Percentiles rank a stretch among this genome's conserved stretches.
These are phyloP conservation scores for Leptodermis oblonga DNA, from an alignment of 257 asterid species.

Conservation along the genomic window DNA sequence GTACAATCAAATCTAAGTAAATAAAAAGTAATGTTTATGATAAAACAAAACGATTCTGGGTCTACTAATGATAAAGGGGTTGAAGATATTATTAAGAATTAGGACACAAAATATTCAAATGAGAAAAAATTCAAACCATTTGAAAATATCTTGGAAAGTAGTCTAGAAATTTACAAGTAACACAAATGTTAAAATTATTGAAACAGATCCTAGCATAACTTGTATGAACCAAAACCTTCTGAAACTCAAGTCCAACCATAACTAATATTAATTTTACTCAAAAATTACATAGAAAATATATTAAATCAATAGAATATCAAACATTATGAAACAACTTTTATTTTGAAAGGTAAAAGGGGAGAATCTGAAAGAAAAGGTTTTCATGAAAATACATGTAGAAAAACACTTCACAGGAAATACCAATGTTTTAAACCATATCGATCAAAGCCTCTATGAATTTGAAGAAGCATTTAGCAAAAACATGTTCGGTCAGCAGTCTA, in stretches of 20 bases:
- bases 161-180: background rate
- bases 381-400: no score
- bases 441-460: no score
- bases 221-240: background rate
- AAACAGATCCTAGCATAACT: background rate
- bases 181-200: background rate
- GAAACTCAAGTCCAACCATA: background rate
- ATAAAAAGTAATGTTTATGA: no score
- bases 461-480: background rate
- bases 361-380: background rate
- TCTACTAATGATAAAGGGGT: no score
- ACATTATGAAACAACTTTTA: background rate
- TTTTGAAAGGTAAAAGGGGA: background rate
- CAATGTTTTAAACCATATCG: no score
- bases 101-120: no score
- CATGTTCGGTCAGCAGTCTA: background rate
- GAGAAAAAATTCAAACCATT: no score
- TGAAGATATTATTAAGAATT: no score
- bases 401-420: no score
- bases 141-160: background rate
- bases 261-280: background rate
- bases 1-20: no score
- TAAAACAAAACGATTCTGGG: no score
- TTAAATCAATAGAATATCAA: background rate
- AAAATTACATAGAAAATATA: background rate